Evolutionary conservation across 805 yeast species (phyloP).

Genomic region (Candida loeiensis): DNA sequence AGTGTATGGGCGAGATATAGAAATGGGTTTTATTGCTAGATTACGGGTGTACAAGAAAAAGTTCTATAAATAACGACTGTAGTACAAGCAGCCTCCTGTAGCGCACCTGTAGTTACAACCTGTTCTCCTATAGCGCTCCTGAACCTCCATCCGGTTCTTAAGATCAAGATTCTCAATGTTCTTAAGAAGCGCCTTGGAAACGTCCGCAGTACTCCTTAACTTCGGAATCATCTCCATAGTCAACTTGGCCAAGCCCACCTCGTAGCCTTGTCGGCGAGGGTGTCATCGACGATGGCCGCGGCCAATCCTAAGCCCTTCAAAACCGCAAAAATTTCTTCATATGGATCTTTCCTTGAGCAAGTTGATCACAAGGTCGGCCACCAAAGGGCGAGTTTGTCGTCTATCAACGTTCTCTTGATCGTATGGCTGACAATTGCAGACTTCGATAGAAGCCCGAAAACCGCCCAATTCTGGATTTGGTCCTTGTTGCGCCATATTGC

Average conservation of each 20-base stretch:
- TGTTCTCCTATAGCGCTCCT: no score
- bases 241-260: conserved; percentile 26
- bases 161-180: no score
- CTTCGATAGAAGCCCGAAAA: conserved; percentile 21
- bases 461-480: conserved; percentile 12
- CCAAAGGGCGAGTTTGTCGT: conserved; percentile 23
- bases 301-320: conserved; percentile 30
- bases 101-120: no score
- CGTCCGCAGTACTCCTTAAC: not conserved
- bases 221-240: conserved; percentile 20
- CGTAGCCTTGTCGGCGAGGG: conserved; percentile 27
- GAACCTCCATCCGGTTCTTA: no score
- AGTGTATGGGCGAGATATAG: no score
- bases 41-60: no score
- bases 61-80: no score
- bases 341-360: conserved; percentile 30
- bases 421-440: conserved; percentile 29
- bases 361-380: conserved; percentile 22
- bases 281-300: conserved; percentile 22
- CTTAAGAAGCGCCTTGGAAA: conserved; percentile 3
- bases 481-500: no score
- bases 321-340: conserved; percentile 28
- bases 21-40: no score
- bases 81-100: no score
- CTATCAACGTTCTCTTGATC: conserved; percentile 25